These are phyloP conservation scores for Spergularia bocconei DNA, from an alignment of 148 eudicot species.

Conservation along the genomic window DNA sequence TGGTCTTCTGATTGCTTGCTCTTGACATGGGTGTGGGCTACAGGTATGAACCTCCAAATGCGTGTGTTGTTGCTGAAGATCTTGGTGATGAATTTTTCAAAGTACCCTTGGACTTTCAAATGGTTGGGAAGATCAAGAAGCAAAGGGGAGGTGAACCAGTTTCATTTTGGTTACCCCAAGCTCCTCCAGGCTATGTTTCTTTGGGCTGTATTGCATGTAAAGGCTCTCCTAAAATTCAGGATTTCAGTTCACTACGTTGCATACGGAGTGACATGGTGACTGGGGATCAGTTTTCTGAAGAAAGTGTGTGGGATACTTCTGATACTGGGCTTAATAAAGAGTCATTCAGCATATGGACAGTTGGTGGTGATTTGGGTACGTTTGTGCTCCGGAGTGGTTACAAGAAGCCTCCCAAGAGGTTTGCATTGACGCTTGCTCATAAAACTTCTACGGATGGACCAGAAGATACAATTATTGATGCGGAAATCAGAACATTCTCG, in stretches of 20 bases:
- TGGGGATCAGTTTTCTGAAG: slow-evolving; percentile 78
- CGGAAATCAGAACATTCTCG: slow-evolving; percentile 83
- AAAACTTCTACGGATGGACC: slow-evolving; percentile 52
- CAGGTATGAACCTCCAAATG: slow-evolving; percentile 91
- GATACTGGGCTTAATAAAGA: slow-evolving; percentile 51
- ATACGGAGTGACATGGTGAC: slow-evolving; percentile 88
- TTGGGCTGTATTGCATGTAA: slow-evolving; percentile 90
- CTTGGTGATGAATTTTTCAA: slow-evolving; percentile 63
- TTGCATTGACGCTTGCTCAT: slow-evolving; percentile 82
- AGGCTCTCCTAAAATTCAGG: slow-evolving; percentile 69
- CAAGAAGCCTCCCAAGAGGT: slow-evolving; percentile 84
- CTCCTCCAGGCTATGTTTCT: slow-evolving; percentile 91
- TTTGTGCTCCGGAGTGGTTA: slow-evolving; percentile 73
- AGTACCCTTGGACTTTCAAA: slow-evolving; percentile 60
- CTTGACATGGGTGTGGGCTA: slow-evolving; percentile 15
- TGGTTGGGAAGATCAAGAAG: slow-evolving; percentile 80
- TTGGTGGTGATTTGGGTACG: slow-evolving; percentile 76
- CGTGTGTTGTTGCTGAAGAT: slow-evolving; percentile 78
- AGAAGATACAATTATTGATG: slow-evolving; percentile 79
- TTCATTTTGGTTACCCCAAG: slow-evolving; percentile 92
- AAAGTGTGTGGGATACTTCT: slow-evolving; percentile 84
- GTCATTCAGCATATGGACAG: slow-evolving; percentile 82
- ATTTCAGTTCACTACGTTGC: slow-evolving; percentile 73
- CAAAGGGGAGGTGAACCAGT: slow-evolving; percentile 60
- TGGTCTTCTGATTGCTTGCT: not conserved